Conservation (phyloP, 441 rosid species). For the Brassica hybrid region DNA sequence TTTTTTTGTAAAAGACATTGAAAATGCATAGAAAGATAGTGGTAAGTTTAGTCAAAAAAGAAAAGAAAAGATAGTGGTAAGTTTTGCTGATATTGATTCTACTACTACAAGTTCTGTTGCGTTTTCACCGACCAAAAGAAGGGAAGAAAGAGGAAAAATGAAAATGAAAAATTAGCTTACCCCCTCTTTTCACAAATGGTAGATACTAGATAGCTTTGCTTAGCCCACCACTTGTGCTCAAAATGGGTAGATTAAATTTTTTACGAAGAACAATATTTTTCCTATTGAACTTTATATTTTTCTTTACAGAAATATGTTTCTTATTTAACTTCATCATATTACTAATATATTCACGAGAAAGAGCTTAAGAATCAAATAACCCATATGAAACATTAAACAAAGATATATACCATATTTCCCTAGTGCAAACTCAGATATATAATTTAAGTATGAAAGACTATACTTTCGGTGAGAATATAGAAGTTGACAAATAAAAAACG, state of each 20-base stretch:
- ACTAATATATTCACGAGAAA: not conserved
- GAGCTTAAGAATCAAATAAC: not conserved
- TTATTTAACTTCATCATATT: too few species aligned
- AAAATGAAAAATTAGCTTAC: not conserved
- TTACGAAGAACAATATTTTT: not conserved
- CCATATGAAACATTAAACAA: not conserved
- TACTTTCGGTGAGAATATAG: not conserved
- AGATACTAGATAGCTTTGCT: too few species aligned
- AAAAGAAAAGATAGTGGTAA: not conserved
- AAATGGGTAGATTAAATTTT: not conserved
- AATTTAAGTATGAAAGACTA: not conserved
- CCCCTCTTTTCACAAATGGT: too few species aligned
- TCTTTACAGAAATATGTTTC: not conserved
- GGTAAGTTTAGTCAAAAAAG: not conserved
- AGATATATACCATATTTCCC: not conserved
- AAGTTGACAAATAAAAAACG: not conserved
- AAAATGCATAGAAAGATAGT: not conserved
- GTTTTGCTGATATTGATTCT: not conserved
- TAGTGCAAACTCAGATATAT: not conserved
- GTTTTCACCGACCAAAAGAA: conserved; percentile 5
- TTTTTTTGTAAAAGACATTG: too few species aligned
- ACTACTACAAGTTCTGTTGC: not conserved
- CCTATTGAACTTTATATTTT: not conserved
- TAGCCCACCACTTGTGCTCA: not conserved
- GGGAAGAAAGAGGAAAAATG: not conserved